Evolutionary conservation across 257 asterid genomes (phyloP).

Genomic region (Jacaranda mimosifolia): DNA sequence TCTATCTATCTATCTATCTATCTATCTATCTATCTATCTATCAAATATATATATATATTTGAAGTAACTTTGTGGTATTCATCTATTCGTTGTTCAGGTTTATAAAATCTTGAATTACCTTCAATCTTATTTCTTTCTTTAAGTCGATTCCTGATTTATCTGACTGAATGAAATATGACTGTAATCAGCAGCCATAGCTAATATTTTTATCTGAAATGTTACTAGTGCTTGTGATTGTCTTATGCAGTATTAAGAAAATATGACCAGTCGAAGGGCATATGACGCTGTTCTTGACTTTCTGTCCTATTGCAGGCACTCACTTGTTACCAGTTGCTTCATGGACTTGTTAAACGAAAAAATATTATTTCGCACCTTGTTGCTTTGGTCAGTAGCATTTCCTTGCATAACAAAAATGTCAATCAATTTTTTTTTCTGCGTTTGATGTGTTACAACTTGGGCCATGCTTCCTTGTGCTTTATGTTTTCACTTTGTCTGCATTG

Average conservation of each 20-base stretch:
- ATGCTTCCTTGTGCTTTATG: conserved; percentile 31
- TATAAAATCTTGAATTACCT: conserved; percentile 4
- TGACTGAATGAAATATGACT: conserved; percentile 4
- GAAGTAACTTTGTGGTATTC: background rate
- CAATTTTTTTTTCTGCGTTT: background rate
- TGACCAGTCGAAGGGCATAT: conserved; percentile 31
- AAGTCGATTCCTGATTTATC: conserved; percentile 6
- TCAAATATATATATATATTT: background rate
- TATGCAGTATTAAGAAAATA: conserved; percentile 9
- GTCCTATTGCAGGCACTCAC: conserved; percentile 72
- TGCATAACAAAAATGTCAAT: conserved; percentile 22
- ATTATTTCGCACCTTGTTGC: conserved; percentile 71
- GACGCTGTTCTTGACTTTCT: conserved; percentile 20
- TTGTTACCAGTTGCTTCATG: conserved; percentile 91
- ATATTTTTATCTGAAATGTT: conserved; percentile 3
- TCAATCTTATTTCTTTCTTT: background rate
- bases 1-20: background rate
- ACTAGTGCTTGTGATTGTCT: conserved; percentile 7
- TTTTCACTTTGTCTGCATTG: conserved; percentile 23
- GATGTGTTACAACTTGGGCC: background rate
- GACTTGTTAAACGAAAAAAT: conserved; percentile 83
- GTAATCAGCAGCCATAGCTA: background rate
- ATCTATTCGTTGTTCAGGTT: conserved; percentile 24
- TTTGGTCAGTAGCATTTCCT: conserved; percentile 68
- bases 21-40: background rate